Percentiles rank a stretch among this genome's conserved stretches.
Evolutionary conservation across 2,329 filamentous ascomycete species (phyloP).

Genomic region (Cladophialophora chaetospira): DNA sequence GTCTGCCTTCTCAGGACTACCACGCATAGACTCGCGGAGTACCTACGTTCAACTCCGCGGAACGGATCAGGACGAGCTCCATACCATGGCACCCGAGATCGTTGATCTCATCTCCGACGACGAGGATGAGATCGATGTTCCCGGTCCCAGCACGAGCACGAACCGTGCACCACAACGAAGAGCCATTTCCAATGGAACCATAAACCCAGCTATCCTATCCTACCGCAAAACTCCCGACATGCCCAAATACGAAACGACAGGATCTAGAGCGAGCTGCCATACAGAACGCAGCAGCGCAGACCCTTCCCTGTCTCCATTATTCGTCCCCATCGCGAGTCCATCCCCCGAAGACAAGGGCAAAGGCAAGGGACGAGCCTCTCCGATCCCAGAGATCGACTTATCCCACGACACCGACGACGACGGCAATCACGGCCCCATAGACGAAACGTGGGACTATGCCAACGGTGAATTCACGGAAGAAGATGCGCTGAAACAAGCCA

Average conservation of each 20-base stretch:
- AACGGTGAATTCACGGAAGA: constrained; percentile 32
- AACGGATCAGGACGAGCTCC: not conserved
- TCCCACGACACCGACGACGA: constrained; percentile 11
- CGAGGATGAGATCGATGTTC: not conserved
- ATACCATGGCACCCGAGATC: constrained; percentile 5
- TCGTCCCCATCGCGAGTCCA: not conserved
- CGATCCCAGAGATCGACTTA: constrained; percentile 15
- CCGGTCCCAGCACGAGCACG: not conserved
- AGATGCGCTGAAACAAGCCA: constrained; percentile 40
- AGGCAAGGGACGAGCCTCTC: constrained; percentile 4
- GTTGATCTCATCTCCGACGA: constrained; percentile 9
- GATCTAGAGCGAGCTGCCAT: constrained; percentile 3
- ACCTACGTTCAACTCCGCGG: too few relatives aligned
- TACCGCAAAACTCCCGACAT: not conserved
- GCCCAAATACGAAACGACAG: not conserved
- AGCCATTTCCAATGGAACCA: not conserved
- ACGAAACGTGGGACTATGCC: not conserved
- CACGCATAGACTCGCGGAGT: too few relatives aligned
- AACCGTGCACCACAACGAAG: not conserved
- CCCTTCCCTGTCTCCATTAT: not conserved
- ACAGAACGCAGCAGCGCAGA: not conserved
- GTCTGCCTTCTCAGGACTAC: too few relatives aligned
- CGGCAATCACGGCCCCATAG: not conserved
- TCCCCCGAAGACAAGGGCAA: constrained; percentile 2
- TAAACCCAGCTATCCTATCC: not conserved